Conservation (phyloP, 1,284 basidiomycete genomes). For the Austropuccinia psidii region DNA sequence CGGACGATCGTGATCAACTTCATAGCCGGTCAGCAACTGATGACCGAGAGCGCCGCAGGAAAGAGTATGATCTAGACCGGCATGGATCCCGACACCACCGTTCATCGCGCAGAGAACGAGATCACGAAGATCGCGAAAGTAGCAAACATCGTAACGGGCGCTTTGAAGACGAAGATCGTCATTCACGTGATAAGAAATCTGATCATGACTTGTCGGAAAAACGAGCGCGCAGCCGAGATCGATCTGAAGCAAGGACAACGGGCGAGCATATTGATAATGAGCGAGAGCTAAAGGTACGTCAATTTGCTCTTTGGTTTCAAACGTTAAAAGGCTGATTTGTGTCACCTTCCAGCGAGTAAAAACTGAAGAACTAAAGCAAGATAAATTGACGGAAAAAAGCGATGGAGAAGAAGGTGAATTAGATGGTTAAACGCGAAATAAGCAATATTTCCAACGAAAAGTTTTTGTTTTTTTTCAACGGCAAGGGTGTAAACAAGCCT, state of each 20-base stretch:
- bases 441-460: no score
- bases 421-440: constrained; percentile 22
- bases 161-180: constrained; percentile 25
- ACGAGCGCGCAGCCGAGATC: constrained; percentile 23
- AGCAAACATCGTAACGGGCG: constrained; percentile 37
- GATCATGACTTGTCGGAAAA: constrained; percentile 25
- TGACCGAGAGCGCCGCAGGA: constrained; percentile 31
- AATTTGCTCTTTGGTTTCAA: not conserved
- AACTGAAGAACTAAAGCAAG: not conserved
- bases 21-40: constrained; percentile 8
- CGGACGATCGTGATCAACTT: constrained; percentile 13
- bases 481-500: no score
- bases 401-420: constrained; percentile 37
- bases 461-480: no score
- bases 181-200: constrained; percentile 32
- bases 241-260: not conserved
- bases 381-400: constrained; percentile 27
- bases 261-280: not conserved
- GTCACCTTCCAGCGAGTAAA: constrained; percentile 5
- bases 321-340: not conserved
- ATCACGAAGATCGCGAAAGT: constrained; percentile 39
- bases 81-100: constrained; percentile 33
- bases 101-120: constrained; percentile 33
- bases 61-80: constrained; percentile 27
- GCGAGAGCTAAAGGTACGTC: constrained; percentile 23